A percentile compares a stretch with the other conserved stretches of the same genome.
Evolutionary conservation across 129 eudicot genomes (phyloP).

Genomic region (Tagetes erecta): DNA sequence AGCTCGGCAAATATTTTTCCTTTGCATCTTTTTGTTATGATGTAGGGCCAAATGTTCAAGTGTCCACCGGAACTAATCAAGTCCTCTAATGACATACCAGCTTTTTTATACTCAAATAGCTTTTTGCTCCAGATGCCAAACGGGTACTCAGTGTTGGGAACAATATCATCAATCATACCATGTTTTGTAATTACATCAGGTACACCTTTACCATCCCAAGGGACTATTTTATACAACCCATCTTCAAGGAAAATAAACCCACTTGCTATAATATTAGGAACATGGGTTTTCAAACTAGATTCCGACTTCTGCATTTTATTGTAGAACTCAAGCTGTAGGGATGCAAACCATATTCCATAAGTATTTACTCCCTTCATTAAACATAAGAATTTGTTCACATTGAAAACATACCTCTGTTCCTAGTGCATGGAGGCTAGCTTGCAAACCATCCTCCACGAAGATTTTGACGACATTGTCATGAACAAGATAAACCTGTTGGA

Average conservation of each 20-base stretch:
- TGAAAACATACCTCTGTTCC: constrained; percentile 76
- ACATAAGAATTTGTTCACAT: constrained; percentile 26
- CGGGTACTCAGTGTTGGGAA: constrained; percentile 46
- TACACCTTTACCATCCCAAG: constrained; percentile 83
- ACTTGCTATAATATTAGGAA: constrained; percentile 74
- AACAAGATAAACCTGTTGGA: constrained; percentile 76
- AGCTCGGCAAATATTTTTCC: constrained; percentile 81
- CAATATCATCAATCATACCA: constrained; percentile 30
- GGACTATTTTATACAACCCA: constrained; percentile 50
- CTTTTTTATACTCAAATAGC: constrained; percentile 57
- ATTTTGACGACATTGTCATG: constrained; percentile 73
- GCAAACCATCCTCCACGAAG: constrained; percentile 88
- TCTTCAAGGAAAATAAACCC: constrained; percentile 59
- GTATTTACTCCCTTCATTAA: constrained; percentile 9
- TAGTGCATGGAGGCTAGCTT: constrained; percentile 79
- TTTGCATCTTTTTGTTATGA: constrained; percentile 74
- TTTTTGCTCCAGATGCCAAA: constrained; percentile 83
- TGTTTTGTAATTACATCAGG: constrained; percentile 58
- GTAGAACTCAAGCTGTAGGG: constrained; percentile 78
- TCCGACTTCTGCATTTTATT: constrained; percentile 41
- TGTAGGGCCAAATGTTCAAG: constrained; percentile 71
- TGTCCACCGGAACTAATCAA: constrained; percentile 40
- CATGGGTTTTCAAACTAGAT: constrained; percentile 52
- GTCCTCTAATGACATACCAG: constrained; percentile 47
- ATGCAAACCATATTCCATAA: constrained; percentile 23